Evolutionary conservation across 805 yeast species (phyloP).

Genomic region (Metschnikowia henanensis): DNA sequence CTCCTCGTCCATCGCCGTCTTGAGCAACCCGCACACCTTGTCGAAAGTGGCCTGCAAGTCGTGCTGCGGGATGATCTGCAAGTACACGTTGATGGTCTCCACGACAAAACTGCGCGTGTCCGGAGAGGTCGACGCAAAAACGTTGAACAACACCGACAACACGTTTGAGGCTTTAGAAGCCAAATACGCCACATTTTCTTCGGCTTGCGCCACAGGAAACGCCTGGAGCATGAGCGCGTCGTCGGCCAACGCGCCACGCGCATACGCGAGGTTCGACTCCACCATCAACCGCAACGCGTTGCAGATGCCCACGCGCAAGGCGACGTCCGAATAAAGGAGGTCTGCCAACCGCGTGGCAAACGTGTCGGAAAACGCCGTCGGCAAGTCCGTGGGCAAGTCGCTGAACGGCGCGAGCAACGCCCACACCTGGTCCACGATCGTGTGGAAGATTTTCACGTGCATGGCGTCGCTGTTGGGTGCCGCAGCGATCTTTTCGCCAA

Average conservation of each 20-base stretch:
- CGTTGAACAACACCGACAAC: constrained; percentile 86
- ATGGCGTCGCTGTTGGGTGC: constrained; percentile 55
- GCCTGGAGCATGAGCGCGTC: constrained; percentile 59
- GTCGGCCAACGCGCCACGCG: constrained; percentile 55
- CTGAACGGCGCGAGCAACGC: constrained; percentile 86
- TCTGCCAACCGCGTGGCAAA: constrained; percentile 80
- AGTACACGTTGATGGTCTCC: constrained; percentile 81
- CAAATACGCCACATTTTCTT: constrained; percentile 59
- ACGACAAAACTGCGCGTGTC: constrained; percentile 81
- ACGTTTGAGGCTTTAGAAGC: constrained; percentile 69
- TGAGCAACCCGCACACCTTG: constrained; percentile 79
- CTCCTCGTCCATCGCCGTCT: constrained; percentile 60
- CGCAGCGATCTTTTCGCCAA: constrained; percentile 46
- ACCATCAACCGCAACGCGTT: constrained; percentile 76
- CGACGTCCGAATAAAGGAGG: constrained; percentile 70
- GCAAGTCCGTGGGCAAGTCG: constrained; percentile 79
- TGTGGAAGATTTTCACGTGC: constrained; percentile 75
- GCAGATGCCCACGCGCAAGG: constrained; percentile 78
- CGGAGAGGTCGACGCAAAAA: constrained; percentile 84
- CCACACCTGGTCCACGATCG: constrained; percentile 92
- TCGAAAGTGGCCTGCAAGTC: constrained; percentile 78
- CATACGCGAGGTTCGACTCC: constrained; percentile 68
- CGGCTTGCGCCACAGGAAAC: constrained; percentile 58
- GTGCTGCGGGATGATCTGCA: constrained; percentile 63
- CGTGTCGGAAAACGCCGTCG: constrained; percentile 60